Evolutionary conservation across 495 filamentous ascomycete species (phyloP).

Genomic region (Pyrenula aspistea): DNA sequence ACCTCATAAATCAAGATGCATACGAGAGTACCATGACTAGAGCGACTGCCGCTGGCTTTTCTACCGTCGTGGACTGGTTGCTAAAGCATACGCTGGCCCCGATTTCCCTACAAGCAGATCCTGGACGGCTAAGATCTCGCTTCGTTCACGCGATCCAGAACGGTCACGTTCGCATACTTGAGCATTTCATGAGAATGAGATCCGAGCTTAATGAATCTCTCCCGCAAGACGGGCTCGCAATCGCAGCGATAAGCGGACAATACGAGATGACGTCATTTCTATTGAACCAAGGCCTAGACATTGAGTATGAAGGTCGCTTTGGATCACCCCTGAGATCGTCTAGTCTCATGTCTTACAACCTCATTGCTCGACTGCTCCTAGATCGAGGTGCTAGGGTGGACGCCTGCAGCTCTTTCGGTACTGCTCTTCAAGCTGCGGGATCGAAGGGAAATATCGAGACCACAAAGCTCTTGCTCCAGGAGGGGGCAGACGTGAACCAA

Average conservation of each 20-base stretch:
- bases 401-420: slow-evolving; percentile 2
- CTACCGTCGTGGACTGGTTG: background rate
- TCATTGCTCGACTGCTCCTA: slow-evolving; percentile 4
- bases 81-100: background rate
- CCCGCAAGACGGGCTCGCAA: background rate
- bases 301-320: slow-evolving; percentile 1
- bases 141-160: background rate
- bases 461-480: slow-evolving; percentile 7
- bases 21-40: background rate
- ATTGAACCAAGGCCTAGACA: slow-evolving; percentile 13
- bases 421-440: slow-evolving; percentile 21
- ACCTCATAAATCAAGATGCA: background rate
- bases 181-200: background rate
- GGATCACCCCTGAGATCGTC: background rate
- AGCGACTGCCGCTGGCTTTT: background rate
- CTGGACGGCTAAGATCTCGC: background rate
- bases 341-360: background rate
- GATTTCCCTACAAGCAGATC: background rate
- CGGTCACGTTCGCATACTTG: background rate
- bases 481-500: slow-evolving; percentile 12
- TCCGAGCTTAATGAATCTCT: background rate
- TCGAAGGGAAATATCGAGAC: slow-evolving; percentile 25
- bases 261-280: slow-evolving; percentile 7
- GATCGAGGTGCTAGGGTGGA: slow-evolving; percentile 15
- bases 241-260: slow-evolving; percentile 30